Evolutionary conservation across 2,329 filamentous ascomycete species (phyloP).

Genomic region (Hymenoscyphus linearis): DNA sequence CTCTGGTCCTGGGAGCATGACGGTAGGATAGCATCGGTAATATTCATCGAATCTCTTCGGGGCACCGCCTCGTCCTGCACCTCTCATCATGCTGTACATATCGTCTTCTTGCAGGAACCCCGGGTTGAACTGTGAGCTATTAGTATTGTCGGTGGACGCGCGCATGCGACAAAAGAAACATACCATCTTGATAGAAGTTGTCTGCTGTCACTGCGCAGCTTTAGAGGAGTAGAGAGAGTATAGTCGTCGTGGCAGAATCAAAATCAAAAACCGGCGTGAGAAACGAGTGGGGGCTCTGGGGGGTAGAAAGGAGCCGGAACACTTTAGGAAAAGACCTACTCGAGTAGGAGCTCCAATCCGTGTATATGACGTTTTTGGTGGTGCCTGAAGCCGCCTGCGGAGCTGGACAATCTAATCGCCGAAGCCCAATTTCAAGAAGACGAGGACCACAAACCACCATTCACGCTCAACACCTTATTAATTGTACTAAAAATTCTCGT

Average conservation of each 20-base stretch:
- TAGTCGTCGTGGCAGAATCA: neutral
- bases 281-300: neutral
- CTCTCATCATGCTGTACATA: constrained; percentile 30
- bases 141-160: constrained; percentile 4
- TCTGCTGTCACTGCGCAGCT: neutral
- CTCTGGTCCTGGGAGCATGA: constrained; percentile 88
- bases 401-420: neutral
- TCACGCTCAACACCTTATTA: neutral
- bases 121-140: constrained; percentile 23
- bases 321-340: neutral
- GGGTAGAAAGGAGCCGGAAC: neutral
- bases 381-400: neutral
- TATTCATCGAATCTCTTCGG: constrained; percentile 92
- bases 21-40: constrained; percentile 92
- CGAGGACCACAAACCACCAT: neutral
- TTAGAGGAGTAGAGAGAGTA: neutral
- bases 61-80: constrained; percentile 25
- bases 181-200: constrained; percentile 2
- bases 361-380: neutral
- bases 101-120: constrained; percentile 27
- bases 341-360: neutral
- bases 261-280: neutral
- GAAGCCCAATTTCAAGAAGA: neutral
- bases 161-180: neutral
- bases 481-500: neutral